Evolutionary conservation across 345 rosid species (phyloP).

Genomic region (Excoecaria cochinchinensis): DNA sequence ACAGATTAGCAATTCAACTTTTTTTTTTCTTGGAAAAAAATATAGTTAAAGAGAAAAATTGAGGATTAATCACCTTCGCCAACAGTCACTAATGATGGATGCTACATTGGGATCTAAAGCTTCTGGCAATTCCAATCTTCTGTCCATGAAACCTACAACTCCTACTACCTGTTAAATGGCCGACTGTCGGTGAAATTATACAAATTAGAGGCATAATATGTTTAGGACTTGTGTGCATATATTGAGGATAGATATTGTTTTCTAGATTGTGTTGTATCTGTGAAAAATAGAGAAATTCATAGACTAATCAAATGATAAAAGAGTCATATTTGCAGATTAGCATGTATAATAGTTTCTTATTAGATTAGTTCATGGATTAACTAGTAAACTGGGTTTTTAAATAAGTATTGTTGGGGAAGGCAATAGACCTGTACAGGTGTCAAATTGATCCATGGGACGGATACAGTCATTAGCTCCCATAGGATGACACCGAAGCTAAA

Average conservation of each 20-base stretch:
- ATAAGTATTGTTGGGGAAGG: too few species aligned
- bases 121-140: slow-evolving; percentile 79
- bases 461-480: slow-evolving; percentile 81
- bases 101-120: slow-evolving; percentile 59
- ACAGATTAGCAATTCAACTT: too few species aligned
- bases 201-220: too few species aligned
- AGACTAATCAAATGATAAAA: too few species aligned
- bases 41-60: background rate
- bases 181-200: background rate
- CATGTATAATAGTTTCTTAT: too few species aligned
- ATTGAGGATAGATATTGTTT: too few species aligned
- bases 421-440: slow-evolving; percentile 63
- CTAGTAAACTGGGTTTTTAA: too few species aligned
- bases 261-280: too few species aligned
- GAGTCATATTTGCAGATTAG: too few species aligned
- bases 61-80: slow-evolving; percentile 52
- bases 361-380: too few species aligned
- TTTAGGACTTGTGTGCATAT: too few species aligned
- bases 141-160: slow-evolving; percentile 88
- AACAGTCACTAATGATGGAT: slow-evolving; percentile 69
- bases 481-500: slow-evolving; percentile 80
- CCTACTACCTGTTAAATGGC: slow-evolving; percentile 58
- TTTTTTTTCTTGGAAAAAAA: background rate
- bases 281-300: too few species aligned
- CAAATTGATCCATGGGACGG: slow-evolving; percentile 76